Evolutionary conservation across 768 basidiomycete species (phyloP), one percentile per base, ranked within the genome.

Genomic region (Coprinopsis strossmayeri): DNA sequence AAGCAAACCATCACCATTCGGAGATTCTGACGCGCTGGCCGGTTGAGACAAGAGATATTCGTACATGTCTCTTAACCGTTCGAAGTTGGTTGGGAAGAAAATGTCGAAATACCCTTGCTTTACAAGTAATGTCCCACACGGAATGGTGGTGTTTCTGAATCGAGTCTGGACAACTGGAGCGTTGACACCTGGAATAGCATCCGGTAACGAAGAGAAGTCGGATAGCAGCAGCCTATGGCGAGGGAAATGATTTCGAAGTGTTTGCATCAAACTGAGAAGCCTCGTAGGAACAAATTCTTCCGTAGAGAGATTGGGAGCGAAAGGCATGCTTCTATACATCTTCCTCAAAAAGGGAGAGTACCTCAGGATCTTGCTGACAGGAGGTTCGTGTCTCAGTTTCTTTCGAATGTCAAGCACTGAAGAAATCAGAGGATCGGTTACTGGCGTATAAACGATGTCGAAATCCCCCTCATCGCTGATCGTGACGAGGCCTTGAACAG

Each of bases 31-130:
- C 48, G 18, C 64, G 55, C 20, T 58, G 59, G 4, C 11, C 2
- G 83, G 80, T 57, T 79, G 77, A 30, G 82, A 77, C 51, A 98
- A 79, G 48, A 85, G 76, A 55, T 81, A 73, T 59, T 93, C 88
- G 66, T 97, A 97, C 80, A 94, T 89, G 61, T 95, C 91, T 40
- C 88, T 73, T 46, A 98, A 73, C 18, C 74, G 76, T 45, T 78
- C 79, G 55, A 97, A 97, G 61, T 90, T 72, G 11, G 95, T 98
- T 9, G 96, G 96, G 70, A 99, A 99, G 71, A 99, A 91, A 52
- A 98, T 98, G 64, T 99, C 96, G 64, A 99, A 99, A 69, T 84
- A 94, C 5, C 96, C 96, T 59, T 88, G 95, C 57, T 83, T 84
- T 50, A 99, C 96, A 57, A 95, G 81, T 49, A 96, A 76, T 12